Evolutionary conservation across 1,284 basidiomycete species (phyloP), one percentile per base, ranked within the genome.

Genomic region (Pseudozyma flocculosa): DNA sequence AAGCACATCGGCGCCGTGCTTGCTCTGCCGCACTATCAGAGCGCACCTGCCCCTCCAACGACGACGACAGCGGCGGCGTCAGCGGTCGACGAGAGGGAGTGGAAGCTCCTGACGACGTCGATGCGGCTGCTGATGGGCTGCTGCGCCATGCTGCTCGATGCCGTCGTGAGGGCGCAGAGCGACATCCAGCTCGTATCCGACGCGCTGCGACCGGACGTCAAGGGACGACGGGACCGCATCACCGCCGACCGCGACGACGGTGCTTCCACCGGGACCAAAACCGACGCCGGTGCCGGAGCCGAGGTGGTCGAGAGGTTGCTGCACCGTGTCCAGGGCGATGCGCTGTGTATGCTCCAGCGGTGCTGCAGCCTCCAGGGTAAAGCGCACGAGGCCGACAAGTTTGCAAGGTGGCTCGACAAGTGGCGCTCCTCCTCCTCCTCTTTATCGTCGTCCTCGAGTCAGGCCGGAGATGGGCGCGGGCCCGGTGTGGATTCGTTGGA

Each of bases 121-220:
- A 29, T 64, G n/a, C 37, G 57, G 10, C 39, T 64, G 15, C 48
- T 60, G 18, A 40, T 56, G 15, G 61, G 57, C 4, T 51, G 47
- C 13, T 13, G 60, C n/a, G 26, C 40, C 14, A 29, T 64, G 40
- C 34, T 64, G 30, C 29, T 43, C 17, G 45, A 48, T 22, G 51
- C 52, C 3, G 22, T 49, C 4, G 57, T 64, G 19, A 48, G 45
- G n/a, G 61, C 54, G 1, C 57, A 57, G 45, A 46, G 41, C n/a
- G 54, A 60, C 45, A 26, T 64, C 4, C 45, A 54, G 21, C 45
- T 64, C n/a, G 54, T 57, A 2, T 57, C 50, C 17, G 47, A 60
- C 32, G 61, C 61, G 36, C 46, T 64, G 17, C 48, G 36, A 43
- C 54, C 54, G 2, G 32, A 34, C 15, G 32, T 9, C 32, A 34